Evolutionary conservation across 2,329 filamentous ascomycete genomes (phyloP).

Genomic region (Penicillium psychrosexuale): DNA sequence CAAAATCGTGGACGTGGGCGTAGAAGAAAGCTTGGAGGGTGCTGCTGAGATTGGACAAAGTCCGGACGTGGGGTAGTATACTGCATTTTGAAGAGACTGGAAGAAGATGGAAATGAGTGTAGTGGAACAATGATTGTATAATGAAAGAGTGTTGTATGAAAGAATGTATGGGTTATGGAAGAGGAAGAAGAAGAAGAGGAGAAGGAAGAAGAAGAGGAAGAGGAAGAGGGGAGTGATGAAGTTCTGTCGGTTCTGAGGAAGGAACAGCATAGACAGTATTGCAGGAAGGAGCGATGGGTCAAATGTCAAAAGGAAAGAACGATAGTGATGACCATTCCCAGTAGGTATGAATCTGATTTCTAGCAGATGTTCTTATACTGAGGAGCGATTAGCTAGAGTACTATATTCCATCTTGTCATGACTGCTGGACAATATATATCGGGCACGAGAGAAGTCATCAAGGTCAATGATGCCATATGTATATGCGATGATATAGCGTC

Average conservation of each 20-base stretch:
- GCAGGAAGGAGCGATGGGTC: background rate
- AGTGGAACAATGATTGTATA: slow-evolving; percentile 1
- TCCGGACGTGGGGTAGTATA: background rate
- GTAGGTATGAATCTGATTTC: background rate
- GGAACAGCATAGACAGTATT: background rate
- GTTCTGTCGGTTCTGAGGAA: background rate
- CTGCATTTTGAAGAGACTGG: slow-evolving; percentile 11
- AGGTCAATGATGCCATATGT: background rate
- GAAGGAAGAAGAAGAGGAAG: background rate
- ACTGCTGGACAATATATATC: too few species aligned
- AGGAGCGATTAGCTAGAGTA: too few species aligned
- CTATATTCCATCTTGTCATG: too few species aligned
- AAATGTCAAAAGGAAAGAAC: background rate
- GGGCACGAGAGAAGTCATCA: background rate
- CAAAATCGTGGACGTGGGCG: slow-evolving; percentile 39
- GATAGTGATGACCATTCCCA: too few species aligned
- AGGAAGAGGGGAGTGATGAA: background rate
- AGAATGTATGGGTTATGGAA: slow-evolving; percentile 6
- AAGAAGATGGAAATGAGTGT: slow-evolving; percentile 3
- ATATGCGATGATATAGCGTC: background rate
- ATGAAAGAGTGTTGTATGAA: slow-evolving; percentile 3
- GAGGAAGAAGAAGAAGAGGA: background rate
- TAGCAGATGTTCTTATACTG: too few species aligned
- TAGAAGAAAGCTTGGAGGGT: background rate
- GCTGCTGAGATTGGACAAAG: background rate